These are phyloP conservation scores for Microsporum audouinii DNA, from an alignment of 2,329 filamentous ascomycete genomes.

Conservation along the genomic window DNA sequence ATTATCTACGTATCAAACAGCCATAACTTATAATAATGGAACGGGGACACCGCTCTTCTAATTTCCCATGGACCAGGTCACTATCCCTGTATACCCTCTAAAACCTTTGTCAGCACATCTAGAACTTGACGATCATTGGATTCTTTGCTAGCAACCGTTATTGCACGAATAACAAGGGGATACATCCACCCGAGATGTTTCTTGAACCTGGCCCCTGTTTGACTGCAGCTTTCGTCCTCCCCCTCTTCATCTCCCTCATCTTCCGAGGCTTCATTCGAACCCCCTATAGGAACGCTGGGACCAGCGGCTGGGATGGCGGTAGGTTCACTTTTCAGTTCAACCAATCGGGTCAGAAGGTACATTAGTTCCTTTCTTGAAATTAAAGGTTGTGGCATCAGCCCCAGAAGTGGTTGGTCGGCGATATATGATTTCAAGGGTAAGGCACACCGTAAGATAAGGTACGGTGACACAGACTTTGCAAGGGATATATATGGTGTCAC, in stretches of 20 bases:
- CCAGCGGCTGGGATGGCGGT: slow-evolving; percentile 50
- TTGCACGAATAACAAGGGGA: slow-evolving; percentile 46
- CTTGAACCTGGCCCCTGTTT: slow-evolving; percentile 33
- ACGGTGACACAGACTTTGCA: slow-evolving; percentile 64
- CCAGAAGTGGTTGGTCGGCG: slow-evolving; percentile 80
- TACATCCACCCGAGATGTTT: slow-evolving; percentile 75
- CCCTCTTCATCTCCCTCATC: slow-evolving; percentile 14
- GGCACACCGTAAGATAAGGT: slow-evolving; percentile 69
- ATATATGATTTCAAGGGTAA: slow-evolving; percentile 74
- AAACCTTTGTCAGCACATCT: slow-evolving; percentile 45
- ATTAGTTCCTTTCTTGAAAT: slow-evolving; percentile 68
- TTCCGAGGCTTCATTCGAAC: slow-evolving; percentile 17
- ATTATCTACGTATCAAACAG: background rate
- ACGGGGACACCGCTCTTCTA: background rate
- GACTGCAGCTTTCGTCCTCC: background rate
- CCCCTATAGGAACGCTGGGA: slow-evolving; percentile 11
- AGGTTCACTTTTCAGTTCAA: slow-evolving; percentile 56
- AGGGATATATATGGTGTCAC: slow-evolving; percentile 46
- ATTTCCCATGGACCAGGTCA: background rate
- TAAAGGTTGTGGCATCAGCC: slow-evolving; percentile 76
- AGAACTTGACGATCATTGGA: slow-evolving; percentile 29
- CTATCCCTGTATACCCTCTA: slow-evolving; percentile 33
- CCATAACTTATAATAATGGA: background rate
- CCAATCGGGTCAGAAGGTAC: slow-evolving; percentile 56
- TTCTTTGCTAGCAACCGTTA: slow-evolving; percentile 32